A percentile compares a stretch with the other conserved stretches of the same genome.
Conservation (phyloP, 2,329 filamentous ascomycete genomes). For the Metarhizium brunneum region DNA sequence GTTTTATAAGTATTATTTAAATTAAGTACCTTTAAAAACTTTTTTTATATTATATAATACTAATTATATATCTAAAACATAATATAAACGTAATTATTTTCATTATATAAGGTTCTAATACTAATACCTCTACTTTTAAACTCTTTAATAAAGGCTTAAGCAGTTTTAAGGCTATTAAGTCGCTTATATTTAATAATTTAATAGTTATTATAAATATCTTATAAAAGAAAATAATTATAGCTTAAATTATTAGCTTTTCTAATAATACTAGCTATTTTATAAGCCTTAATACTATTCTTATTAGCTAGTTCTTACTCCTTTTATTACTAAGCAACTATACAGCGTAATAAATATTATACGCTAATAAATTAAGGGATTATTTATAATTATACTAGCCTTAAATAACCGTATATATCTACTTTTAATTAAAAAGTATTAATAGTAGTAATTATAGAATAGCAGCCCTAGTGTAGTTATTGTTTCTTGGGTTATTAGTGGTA, state of each 20-base stretch:
- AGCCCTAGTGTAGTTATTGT: too few species aligned
- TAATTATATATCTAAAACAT: neutral
- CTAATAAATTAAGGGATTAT: slow-evolving; percentile 1
- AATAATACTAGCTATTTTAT: neutral
- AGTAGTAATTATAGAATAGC: too few species aligned
- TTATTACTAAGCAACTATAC: neutral
- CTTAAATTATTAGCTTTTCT: neutral
- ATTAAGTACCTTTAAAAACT: slow-evolving; percentile 5
- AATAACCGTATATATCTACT: neutral
- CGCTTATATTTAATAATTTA: neutral
- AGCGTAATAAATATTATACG: slow-evolving; percentile 1
- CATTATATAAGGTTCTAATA: neutral
- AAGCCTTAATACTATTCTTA: neutral
- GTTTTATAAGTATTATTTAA: slow-evolving; percentile 8
- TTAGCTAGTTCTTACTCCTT: neutral
- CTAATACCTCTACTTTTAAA: neutral
- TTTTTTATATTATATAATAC: slow-evolving; percentile 5
- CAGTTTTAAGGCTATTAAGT: neutral
- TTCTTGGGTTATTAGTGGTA: too few species aligned
- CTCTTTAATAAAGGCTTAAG: neutral
- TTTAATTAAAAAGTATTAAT: neutral
- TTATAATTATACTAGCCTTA: slow-evolving; percentile 1
- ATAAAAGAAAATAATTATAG: neutral
- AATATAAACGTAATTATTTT: neutral
- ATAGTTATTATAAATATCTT: neutral